phyloP scores from a whole-genome alignment of 1,284 basidiomycete species.

The Cryptococcus sp. region DNA sequence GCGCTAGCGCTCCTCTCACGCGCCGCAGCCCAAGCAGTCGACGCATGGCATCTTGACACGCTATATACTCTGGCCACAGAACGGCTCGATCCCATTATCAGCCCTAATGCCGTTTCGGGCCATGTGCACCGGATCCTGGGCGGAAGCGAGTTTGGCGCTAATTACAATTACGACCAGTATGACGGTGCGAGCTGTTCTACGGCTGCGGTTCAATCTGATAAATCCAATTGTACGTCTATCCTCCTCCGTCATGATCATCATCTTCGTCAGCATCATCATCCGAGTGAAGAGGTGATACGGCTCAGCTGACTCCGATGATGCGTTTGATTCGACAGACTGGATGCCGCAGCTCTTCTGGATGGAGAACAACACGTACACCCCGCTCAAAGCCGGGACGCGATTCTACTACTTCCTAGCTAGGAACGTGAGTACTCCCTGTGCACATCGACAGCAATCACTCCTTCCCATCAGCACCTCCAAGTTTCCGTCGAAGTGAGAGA shows the following conservation, averaged over 20 bases:
- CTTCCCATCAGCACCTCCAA: not conserved
- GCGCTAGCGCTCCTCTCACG: not conserved
- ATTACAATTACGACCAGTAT: conserved; percentile 35
- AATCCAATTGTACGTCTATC: conserved; percentile 26
- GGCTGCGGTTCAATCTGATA: conserved; percentile 34
- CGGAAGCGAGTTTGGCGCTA: conserved; percentile 36
- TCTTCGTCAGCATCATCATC: not conserved
- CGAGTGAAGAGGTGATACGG: not conserved
- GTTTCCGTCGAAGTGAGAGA: not conserved
- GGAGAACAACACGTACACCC: conserved; percentile 24
- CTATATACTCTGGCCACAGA: conserved; percentile 22
- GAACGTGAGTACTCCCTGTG: conserved; percentile 12
- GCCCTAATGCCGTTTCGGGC: conserved; percentile 20
- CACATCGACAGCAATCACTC: not conserved
- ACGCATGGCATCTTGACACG: conserved; percentile 25
- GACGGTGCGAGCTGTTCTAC: conserved; percentile 26
- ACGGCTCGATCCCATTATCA: conserved; percentile 29
- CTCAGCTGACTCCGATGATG: not conserved
- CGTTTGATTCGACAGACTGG: conserved; percentile 8
- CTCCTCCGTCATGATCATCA: too few relatives aligned
- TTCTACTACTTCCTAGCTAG: conserved; percentile 42
- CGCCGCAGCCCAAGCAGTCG: conserved; percentile 5
- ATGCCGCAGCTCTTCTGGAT: conserved; percentile 26
- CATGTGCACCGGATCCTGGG: conserved; percentile 34
- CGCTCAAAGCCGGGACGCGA: conserved; percentile 19